Conservation (phyloP, 2,329 filamentous ascomycete genomes). For the Calonectria montana region DNA sequence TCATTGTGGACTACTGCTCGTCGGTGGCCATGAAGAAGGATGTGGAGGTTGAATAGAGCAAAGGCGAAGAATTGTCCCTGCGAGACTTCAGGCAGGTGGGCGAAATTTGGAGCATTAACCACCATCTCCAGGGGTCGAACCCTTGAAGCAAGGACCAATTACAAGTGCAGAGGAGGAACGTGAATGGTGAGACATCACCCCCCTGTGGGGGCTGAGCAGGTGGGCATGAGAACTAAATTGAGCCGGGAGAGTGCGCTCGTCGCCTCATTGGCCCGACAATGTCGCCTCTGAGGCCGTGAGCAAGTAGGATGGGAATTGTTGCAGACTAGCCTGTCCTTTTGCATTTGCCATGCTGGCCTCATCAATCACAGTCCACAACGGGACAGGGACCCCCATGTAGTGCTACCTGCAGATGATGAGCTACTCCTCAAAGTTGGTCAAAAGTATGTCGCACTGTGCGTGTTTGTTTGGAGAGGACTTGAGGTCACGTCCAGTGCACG, state of each 20-base stretch:
- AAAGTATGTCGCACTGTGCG: constrained; percentile 31
- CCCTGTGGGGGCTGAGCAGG: constrained; percentile 5
- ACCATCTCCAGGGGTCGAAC: background rate
- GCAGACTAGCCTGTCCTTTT: constrained; percentile 15
- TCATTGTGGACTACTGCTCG: constrained; percentile 55
- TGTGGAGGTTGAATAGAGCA: background rate
- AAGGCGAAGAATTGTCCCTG: background rate
- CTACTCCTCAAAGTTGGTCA: background rate
- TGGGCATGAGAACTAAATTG: constrained; percentile 3
- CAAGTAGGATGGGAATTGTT: constrained; percentile 29
- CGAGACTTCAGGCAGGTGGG: background rate
- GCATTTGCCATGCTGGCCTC: constrained; percentile 33
- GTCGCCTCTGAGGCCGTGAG: background rate
- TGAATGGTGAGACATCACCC: constrained; percentile 26
- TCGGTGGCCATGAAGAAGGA: constrained; percentile 57
- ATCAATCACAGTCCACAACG: constrained; percentile 13
- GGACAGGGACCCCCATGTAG: constrained; percentile 26
- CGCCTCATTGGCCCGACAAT: constrained; percentile 26
- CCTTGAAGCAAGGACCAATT: background rate
- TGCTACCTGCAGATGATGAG: background rate
- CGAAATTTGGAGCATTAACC: background rate
- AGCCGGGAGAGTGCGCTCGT: constrained; percentile 21
- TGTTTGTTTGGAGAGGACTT: constrained; percentile 9
- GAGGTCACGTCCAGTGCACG: constrained; percentile 10
- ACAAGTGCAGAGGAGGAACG: background rate